Evolutionary conservation across 768 basidiomycete genomes (phyloP).

Genomic region (Suillus luteus): DNA sequence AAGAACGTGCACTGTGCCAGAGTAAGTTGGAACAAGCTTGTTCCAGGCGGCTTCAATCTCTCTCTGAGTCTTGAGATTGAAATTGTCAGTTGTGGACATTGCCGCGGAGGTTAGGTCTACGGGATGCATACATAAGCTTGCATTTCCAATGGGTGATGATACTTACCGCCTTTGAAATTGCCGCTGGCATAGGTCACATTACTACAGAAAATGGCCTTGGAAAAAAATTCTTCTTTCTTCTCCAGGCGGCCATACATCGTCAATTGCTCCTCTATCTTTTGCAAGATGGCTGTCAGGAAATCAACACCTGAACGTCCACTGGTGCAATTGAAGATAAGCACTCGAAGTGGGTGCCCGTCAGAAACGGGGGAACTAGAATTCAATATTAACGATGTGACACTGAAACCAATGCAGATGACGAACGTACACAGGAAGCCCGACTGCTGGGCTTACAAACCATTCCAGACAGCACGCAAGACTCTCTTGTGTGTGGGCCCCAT

Average conservation of each 20-base stretch:
- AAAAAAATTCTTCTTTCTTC: conserved; percentile 57
- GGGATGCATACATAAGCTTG: conserved; percentile 7
- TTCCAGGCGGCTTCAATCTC: conserved; percentile 78
- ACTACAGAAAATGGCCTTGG: conserved; percentile 91
- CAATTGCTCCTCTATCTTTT: conserved; percentile 52
- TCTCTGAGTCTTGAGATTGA: conserved; percentile 71
- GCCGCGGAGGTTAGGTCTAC: conserved; percentile 79
- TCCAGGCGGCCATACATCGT: conserved; percentile 40
- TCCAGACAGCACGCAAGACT: conserved; percentile 84
- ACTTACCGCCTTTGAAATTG: conserved; percentile 84
- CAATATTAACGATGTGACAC: conserved; percentile 11
- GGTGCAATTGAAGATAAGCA: conserved; percentile 95
- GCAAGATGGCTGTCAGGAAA: conserved; percentile 65
- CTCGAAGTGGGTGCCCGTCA: conserved; percentile 41
- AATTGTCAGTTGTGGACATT: conserved; percentile 61
- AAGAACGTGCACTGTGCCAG: conserved; percentile 70
- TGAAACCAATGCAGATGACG: conserved; percentile 8
- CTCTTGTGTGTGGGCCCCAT: conserved; percentile 94
- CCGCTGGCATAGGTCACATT: conserved; percentile 95
- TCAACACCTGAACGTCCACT: conserved; percentile 78
- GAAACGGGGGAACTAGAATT: conserved; percentile 9
- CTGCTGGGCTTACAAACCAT: conserved; percentile 77
- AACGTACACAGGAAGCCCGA: conserved; percentile 43
- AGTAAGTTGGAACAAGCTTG: conserved; percentile 59
- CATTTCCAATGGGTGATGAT: conserved; percentile 4